Base-by-base conservation (phyloP, 1,284 basidiomycete genomes). In the Leccinum solheimii region DNA sequence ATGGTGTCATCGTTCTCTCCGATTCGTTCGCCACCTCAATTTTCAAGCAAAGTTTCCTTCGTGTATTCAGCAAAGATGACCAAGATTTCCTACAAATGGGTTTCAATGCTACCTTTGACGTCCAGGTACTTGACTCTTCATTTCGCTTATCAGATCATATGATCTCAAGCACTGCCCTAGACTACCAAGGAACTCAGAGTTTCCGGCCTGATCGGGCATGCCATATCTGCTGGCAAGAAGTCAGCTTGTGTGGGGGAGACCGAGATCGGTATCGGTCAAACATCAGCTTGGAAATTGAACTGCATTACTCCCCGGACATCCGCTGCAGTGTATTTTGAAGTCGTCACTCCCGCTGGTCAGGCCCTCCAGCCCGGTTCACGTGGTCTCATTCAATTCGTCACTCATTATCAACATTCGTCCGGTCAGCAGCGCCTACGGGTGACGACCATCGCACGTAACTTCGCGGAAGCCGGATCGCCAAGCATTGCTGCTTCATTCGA, bases 161-260 rank as follows among this genome's bases (percentile, higher is more conserved):
- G 32, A 62, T 48, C 51, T 59, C 19, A 58, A 43, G 55, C 23
- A 55, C 54, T 38, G 30, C 52, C 40, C 48, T 73, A 97, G 91
- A 98, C 96, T 3, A 98, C 97, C 55, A 99, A 99, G 81, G 97
- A 99, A 77, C 86, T 99, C 70, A 97, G 97, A 77, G 95, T 99
- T 5, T 98, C 97, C 3, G 97, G 97, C 56, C 85, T 99, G 59
- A 99, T 99, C 66, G 96, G 97, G 1, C 97, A 99, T 72, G 95
- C 94, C 54, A 96, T 98, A 76, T 98, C 95, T 51, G 94, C 94
- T 50, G 95, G 92, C 70, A 98, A 98, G 79, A 99, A 99, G 77
- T 95, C 95, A 0, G 87, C 87, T 0, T 98, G 94, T 69, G 97
- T 99, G 32, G 97, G 97, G 65, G 97, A 99, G 81, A 99, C 97